Conservation (phyloP, 2,329 filamentous ascomycete species). For the Fusarium piperis region DNA sequence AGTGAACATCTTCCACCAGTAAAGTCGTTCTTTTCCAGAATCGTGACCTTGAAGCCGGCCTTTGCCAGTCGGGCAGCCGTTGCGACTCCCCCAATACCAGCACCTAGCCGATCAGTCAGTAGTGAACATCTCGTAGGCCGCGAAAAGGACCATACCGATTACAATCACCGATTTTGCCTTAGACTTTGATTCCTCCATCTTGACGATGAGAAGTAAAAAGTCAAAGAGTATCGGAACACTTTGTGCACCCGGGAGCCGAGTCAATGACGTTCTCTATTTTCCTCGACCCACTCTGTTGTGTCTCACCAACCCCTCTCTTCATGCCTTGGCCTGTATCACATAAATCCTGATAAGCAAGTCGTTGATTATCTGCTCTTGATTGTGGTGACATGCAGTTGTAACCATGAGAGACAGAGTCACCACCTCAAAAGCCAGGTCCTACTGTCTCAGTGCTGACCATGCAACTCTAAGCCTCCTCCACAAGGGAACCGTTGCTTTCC, state of each 20-base stretch:
- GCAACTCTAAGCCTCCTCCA: constrained; percentile 63
- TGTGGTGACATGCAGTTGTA: background rate
- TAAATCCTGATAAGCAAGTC: background rate
- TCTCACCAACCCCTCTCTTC: background rate
- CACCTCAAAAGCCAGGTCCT: background rate
- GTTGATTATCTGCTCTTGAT: background rate
- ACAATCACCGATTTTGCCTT: constrained; percentile 43
- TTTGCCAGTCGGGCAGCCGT: constrained; percentile 76
- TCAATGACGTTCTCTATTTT: constrained; percentile 36
- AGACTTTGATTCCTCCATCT: constrained; percentile 25
- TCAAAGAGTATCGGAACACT: background rate
- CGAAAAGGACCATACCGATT: constrained; percentile 29
- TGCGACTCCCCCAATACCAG: constrained; percentile 77
- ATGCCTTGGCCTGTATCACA: background rate
- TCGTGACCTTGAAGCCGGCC: constrained; percentile 75
- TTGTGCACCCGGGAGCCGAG: background rate
- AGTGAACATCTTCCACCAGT: constrained; percentile 77
- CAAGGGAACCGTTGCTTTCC: constrained; percentile 56
- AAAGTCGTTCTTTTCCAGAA: constrained; percentile 81
- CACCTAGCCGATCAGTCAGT: constrained; percentile 55
- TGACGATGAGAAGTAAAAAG: background rate
- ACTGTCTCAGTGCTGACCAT: constrained; percentile 60
- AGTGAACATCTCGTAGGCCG: background rate
- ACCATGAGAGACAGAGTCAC: background rate
- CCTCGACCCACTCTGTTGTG: constrained; percentile 12